Percentiles rank a stretch among this genome's conserved stretches.
These are phyloP conservation scores for Infundibulicybe gibba DNA, from an alignment of 768 basidiomycete species.

Conservation along the genomic window DNA sequence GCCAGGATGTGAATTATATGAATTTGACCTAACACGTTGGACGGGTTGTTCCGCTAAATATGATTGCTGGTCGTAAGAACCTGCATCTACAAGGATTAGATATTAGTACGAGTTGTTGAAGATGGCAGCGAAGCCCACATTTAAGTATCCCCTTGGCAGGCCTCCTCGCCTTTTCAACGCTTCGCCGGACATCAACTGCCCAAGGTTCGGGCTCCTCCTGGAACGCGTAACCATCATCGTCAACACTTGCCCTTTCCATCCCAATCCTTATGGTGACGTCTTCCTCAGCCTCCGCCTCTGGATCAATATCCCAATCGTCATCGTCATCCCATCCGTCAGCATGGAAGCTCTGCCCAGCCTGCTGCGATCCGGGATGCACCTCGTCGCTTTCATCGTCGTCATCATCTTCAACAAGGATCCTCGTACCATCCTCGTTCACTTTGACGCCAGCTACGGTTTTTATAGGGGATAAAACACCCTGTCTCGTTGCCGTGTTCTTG, in stretches of 20 bases:
- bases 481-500: conserved; percentile 68
- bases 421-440: conserved; percentile 65
- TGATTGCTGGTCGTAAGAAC: conserved; percentile 60
- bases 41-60: conserved; percentile 48
- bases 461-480: conserved; percentile 42
- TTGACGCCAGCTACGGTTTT: conserved; percentile 32
- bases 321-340: conserved; percentile 76
- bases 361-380: conserved; percentile 36
- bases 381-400: conserved; percentile 51
- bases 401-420: conserved; percentile 70
- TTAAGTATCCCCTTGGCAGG: conserved; percentile 90
- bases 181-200: conserved; percentile 72
- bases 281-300: conserved; percentile 57
- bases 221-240: conserved; percentile 37
- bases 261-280: conserved; percentile 70
- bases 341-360: conserved; percentile 35
- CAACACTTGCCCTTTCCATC: conserved; percentile 45
- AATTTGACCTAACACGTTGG: conserved; percentile 74
- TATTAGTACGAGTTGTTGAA: neutral
- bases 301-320: conserved; percentile 71
- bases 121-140: conserved; percentile 43
- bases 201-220: conserved; percentile 72
- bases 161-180: conserved; percentile 58
- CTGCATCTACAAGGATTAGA: conserved; percentile 47
- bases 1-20: conserved; percentile 60